Evolutionary conservation across 495 filamentous ascomycete species (phyloP).

Genomic region (Aspergillus sclerotiicarbonarius): DNA sequence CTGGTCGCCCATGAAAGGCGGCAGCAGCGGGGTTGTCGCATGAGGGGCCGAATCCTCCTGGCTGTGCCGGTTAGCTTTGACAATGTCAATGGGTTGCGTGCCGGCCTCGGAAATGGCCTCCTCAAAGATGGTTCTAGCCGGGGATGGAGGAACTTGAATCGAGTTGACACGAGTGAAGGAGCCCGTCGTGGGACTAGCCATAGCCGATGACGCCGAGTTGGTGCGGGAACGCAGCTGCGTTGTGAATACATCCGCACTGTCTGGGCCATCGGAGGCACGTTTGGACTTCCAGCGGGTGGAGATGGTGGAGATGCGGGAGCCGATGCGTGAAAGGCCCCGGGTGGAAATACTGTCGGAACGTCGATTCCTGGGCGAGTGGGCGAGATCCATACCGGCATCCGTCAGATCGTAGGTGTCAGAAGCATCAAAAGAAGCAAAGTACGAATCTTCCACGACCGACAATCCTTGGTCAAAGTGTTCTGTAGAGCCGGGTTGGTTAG

Average conservation of each 20-base stretch:
- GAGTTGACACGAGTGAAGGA: conserved; percentile 52
- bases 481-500: conserved; percentile 15
- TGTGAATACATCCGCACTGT: conserved; percentile 38
- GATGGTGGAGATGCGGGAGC: conserved; percentile 70
- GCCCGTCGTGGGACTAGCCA: conserved; percentile 56
- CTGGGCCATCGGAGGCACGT: conserved; percentile 46
- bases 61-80: conserved; percentile 52
- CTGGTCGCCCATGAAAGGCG: conserved; percentile 68
- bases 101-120: conserved; percentile 52
- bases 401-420: conserved; percentile 60
- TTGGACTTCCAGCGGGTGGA: conserved; percentile 63
- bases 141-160: conserved; percentile 57
- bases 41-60: conserved; percentile 56
- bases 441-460: conserved; percentile 32
- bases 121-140: conserved; percentile 64
- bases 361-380: conserved; percentile 55
- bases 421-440: conserved; percentile 30
- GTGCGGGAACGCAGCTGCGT: conserved; percentile 44
- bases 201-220: conserved; percentile 68
- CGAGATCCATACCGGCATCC: conserved; percentile 59
- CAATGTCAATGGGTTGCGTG: conserved; percentile 54
- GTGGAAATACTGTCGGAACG: conserved; percentile 64
- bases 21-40: conserved; percentile 77
- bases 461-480: conserved; percentile 40
- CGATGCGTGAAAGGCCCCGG: conserved; percentile 63